These are phyloP conservation scores for Microthyrium microscopicum DNA, from an alignment of 2,329 filamentous ascomycete species.

Conservation along the genomic window DNA sequence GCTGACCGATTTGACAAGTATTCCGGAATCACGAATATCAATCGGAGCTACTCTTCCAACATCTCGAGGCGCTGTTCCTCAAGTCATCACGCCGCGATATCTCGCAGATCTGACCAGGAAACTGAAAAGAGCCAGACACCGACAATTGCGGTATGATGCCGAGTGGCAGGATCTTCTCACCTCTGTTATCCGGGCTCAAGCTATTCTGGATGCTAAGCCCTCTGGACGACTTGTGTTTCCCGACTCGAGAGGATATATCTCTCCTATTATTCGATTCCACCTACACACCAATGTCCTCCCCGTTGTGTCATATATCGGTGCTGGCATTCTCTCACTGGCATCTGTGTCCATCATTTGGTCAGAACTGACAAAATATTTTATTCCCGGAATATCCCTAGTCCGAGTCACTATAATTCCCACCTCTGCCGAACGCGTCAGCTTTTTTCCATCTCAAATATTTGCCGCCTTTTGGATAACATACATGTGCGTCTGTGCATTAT, in stretches of 20 bases:
- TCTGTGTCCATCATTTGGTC: slow-evolving; percentile 85
- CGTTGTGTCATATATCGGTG: slow-evolving; percentile 44
- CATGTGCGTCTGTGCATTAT: slow-evolving; percentile 83
- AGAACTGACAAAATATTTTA: slow-evolving; percentile 71
- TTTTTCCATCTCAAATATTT: slow-evolving; percentile 71
- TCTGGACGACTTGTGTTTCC: slow-evolving; percentile 70
- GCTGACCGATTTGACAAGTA: slow-evolving; percentile 54
- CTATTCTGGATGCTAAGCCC: slow-evolving; percentile 65
- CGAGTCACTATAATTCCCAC: slow-evolving; percentile 53
- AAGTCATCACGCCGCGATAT: slow-evolving; percentile 83
- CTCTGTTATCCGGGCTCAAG: slow-evolving; percentile 58
- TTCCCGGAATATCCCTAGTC: slow-evolving; percentile 58
- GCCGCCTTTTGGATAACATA: slow-evolving; percentile 84
- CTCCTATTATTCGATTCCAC: slow-evolving; percentile 64
- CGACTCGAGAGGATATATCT: slow-evolving; percentile 24
- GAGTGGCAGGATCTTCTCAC: slow-evolving; percentile 73
- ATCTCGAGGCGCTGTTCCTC: slow-evolving; percentile 37
- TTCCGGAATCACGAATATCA: slow-evolving; percentile 27
- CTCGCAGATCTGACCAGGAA: slow-evolving; percentile 76
- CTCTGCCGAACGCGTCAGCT: slow-evolving; percentile 56
- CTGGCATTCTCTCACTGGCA: slow-evolving; percentile 52
- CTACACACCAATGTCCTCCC: slow-evolving; percentile 61
- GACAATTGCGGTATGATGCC: slow-evolving; percentile 63
- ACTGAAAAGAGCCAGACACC: slow-evolving; percentile 66
- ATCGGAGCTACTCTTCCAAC: slow-evolving; percentile 12